Evolutionary conservation across 805 yeast species (phyloP).

Genomic region (Crinitomyces ghanaensis): DNA sequence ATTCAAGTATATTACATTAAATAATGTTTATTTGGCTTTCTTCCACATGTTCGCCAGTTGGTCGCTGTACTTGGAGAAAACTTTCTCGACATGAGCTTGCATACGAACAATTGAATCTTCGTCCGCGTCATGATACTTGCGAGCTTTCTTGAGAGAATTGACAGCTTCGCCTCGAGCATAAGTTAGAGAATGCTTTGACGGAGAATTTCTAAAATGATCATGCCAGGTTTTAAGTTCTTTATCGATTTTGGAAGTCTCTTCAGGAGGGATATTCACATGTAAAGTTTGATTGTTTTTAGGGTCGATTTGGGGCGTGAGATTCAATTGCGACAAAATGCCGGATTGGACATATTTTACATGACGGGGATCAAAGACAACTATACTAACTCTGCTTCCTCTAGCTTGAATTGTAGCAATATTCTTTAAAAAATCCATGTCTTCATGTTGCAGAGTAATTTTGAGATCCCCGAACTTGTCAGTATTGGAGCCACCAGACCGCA

Average conservation of each 20-base stretch:
- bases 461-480: slow-evolving; percentile 53
- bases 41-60: slow-evolving; percentile 48
- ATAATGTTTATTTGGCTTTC: slow-evolving; percentile 3
- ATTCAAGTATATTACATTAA: too few species aligned
- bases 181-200: slow-evolving; percentile 39
- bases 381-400: slow-evolving; percentile 37
- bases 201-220: slow-evolving; percentile 50
- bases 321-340: slow-evolving; percentile 55
- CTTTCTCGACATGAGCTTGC: slow-evolving; percentile 51
- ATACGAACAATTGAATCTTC: slow-evolving; percentile 31
- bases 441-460: slow-evolving; percentile 37
- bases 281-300: slow-evolving; percentile 61
- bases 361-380: slow-evolving; percentile 83
- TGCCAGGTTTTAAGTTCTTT: slow-evolving; percentile 29
- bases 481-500: slow-evolving; percentile 59
- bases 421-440: slow-evolving; percentile 38
- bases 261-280: slow-evolving; percentile 49
- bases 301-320: slow-evolving; percentile 71
- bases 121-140: slow-evolving; percentile 44
- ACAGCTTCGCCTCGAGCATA: slow-evolving; percentile 47
- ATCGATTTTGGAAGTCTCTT: slow-evolving; percentile 36
- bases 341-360: slow-evolving; percentile 59
- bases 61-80: slow-evolving; percentile 53
- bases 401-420: slow-evolving; percentile 25
- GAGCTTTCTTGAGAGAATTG: slow-evolving; percentile 40